Base-by-base conservation (phyloP, 116 monocot species). In the Dioscorea cayenensis region DNA sequence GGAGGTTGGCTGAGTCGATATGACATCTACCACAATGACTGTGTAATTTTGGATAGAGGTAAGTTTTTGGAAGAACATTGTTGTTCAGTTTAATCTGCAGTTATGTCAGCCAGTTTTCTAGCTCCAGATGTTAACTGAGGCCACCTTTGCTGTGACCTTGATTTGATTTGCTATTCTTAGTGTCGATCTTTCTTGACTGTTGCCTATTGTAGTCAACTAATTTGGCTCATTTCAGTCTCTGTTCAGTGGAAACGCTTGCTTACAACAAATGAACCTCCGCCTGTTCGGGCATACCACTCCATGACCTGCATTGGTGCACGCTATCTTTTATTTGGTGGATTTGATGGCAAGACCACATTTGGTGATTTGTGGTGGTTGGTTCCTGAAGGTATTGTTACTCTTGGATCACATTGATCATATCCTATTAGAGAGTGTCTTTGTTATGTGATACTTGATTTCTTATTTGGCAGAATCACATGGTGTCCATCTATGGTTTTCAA, bases 1-100 rank as follows among this genome's bases (percentile, higher is more conserved):
- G 93, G 97, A 74, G 97, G 97, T 48, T 97, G 97, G 97, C 86
- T 97, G 63, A 97, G 97, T 80, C 84, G 97, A 36, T 97, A 97
- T 74, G 97, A 97, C 29, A 69, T 97, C 43, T 97, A 97, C 62
- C 76, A 97, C 77, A 97, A 93, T 82, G 93, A 93, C 35, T 93
- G 90, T 83, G 86, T 86, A 73, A 69, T 97, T 69, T 71, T 97
- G 73, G 97, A 97, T 71, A 88, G 97, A 85, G 90, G 97, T 90
- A 82, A 79, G 66, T 63, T 1, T 64, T 70, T 23, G 37, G 11
- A 59, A 14, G 18, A n/a, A 55, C n/a, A n/a, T 55, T 55, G 55
- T n/a, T n/a, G 3, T 55, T 55, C 16, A 18, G 16, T 19, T 55
- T n/a, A 55, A 5, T 18, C n/a, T 2, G 55, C 55, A 19, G n/a